A percentile compares a stretch with the other conserved stretches of the same genome.
phyloP scores from a whole-genome alignment of 73 alveolate species.

The Vitrella brassicaformis region DNA sequence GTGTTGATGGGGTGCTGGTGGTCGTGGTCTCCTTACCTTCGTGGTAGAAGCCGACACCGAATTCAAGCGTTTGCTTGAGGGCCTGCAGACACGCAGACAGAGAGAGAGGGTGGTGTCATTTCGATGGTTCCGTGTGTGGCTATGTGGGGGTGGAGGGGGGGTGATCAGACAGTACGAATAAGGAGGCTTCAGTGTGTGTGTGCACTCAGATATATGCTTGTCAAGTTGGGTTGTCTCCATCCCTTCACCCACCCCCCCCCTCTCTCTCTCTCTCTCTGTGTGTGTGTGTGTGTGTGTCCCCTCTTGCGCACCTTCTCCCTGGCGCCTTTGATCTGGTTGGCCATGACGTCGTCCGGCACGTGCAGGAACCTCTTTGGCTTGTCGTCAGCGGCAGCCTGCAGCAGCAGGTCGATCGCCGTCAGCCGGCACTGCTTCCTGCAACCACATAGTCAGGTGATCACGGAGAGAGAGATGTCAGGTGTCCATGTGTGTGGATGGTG shows the following conservation, averaged over 20 bases:
- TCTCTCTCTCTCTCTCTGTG: not conserved
- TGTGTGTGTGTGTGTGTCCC: not conserved
- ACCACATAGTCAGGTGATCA: not conserved
- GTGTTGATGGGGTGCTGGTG: too few relatives aligned
- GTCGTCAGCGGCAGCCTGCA: conserved; percentile 48
- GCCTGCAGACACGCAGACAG: conserved; percentile 53
- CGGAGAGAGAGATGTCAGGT: too few relatives aligned
- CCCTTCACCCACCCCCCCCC: not conserved
- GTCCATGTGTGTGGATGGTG: too few relatives aligned
- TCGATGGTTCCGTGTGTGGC: too few relatives aligned
- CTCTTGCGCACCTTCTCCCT: not conserved
- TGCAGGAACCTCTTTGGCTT: conserved; percentile 47
- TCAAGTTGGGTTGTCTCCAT: too few relatives aligned
- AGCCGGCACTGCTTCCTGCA: conserved; percentile 49
- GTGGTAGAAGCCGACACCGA: conserved; percentile 42
- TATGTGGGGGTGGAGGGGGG: too few relatives aligned
- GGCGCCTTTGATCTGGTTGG: too few relatives aligned
- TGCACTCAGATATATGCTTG: too few relatives aligned
- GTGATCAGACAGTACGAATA: too few relatives aligned
- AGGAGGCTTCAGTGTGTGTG: too few relatives aligned
- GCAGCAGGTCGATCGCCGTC: conserved; percentile 45
- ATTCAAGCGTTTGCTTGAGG: conserved; percentile 44
- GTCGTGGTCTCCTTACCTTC: too few relatives aligned
- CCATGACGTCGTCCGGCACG: conserved; percentile 6
- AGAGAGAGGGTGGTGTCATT: too few relatives aligned